Evolutionary conservation across 2,329 filamentous ascomycete genomes (phyloP), one percentile per base, ranked within the genome.

Genomic region (Aspergillus vadensis): DNA sequence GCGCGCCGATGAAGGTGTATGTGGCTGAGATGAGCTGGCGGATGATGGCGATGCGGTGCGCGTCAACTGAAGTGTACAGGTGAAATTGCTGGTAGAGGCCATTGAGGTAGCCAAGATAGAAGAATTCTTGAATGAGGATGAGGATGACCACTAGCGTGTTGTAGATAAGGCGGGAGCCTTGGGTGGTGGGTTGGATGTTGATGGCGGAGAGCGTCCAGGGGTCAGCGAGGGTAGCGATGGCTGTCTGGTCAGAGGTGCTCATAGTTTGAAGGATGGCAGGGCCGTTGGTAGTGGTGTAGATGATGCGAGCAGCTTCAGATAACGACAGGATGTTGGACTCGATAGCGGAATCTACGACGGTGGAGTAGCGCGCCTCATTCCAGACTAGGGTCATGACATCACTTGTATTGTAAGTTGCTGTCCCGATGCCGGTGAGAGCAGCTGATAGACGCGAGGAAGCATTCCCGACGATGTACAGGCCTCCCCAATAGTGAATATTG

Each of bases 121-220:
- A 82, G 70, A 82, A 82, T 62, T 82, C 76, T 58, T 79, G 76
- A 36, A 82, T 75, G 10, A 82, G 66, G n/a, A 80, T 75, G 32
- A 82, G 70, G 50, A 80, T 77, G 55, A 81, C 75, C 3, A 75
- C 71, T 6, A 81, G 65, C 0, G 78, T 82, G 63, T 81, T 82
- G 67, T 81, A 80, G 55, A 82, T 71, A 0, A 79, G 65, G 1
- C 77, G 68, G 1, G 77, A 73, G 3, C 79, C 78, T 61, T 82
- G 78, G 0, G 69, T 57, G 0, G 79, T 81, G 0, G 74, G 69
- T 57, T 79, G 74, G 55, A 82, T 71, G 63, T 82, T 76, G 50
- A 72, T 62, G 2, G 65, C 68, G 4, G 66, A 60, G 4, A 77
- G 63, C 7, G 64, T 60, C 70, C 79, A 80, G 1, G 80, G 80